These are phyloP conservation scores for Taphrina betulina DNA, from an alignment of 1,139 yeast species.

Conservation along the genomic window DNA sequence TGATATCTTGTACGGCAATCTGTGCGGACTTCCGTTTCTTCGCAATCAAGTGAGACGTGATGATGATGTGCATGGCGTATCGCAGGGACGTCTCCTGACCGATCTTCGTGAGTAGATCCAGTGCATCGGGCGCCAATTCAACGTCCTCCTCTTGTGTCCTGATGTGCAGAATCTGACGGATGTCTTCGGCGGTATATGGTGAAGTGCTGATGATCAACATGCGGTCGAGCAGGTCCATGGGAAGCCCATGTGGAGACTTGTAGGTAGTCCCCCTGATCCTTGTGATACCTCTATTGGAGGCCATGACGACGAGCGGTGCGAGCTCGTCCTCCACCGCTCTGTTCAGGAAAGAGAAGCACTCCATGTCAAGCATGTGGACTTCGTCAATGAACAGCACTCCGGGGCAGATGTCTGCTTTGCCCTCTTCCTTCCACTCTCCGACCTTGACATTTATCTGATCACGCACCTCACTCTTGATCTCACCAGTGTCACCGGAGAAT, in stretches of 20 bases:
- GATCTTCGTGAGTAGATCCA: conserved; percentile 84
- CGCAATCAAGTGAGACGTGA: conserved; percentile 84
- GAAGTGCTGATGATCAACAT: conserved; percentile 87
- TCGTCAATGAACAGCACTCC: conserved; percentile 98
- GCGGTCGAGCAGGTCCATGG: conserved; percentile 90
- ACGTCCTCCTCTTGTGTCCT: conserved; percentile 97
- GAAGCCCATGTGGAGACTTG: conserved; percentile 95
- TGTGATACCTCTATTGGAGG: conserved; percentile 93
- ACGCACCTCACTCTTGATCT: conserved; percentile 90
- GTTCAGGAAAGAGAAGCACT: conserved; percentile 91
- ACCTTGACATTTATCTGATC: conserved; percentile 96
- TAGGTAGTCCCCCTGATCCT: conserved; percentile 90
- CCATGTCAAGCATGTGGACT: conserved; percentile 98
- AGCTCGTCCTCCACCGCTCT: conserved; percentile 96
- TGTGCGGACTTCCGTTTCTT: conserved; percentile 68
- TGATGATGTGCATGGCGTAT: conserved; percentile 85
- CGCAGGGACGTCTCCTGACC: conserved; percentile 91
- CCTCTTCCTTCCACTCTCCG: conserved; percentile 99
- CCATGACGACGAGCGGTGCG: conserved; percentile 97
- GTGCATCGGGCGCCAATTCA: conserved; percentile 76
- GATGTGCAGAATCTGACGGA: conserved; percentile 77
- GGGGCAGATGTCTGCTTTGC: conserved; percentile 97
- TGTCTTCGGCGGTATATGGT: conserved; percentile 74
- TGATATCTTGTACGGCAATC: conserved; percentile 80
- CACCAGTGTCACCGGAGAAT: conserved; percentile 97